Percentiles rank a stretch among this genome's conserved stretches.
Conservation (phyloP, 1,139 yeast genomes). For the Hansenula lynferdii region DNA sequence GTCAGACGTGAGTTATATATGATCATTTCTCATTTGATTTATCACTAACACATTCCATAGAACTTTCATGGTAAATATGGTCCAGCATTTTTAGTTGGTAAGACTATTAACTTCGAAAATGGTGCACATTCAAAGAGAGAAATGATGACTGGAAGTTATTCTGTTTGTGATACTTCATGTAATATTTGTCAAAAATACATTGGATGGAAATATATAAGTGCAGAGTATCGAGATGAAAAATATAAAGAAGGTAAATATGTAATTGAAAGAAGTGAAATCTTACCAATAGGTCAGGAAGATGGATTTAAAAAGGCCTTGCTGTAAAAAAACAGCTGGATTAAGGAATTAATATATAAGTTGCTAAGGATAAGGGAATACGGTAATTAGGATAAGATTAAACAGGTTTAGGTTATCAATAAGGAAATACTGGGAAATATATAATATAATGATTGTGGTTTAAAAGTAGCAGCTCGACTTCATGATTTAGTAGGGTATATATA, state of each 20-base stretch:
- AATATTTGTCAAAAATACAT: conserved; percentile 55
- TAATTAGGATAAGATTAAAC: no score
- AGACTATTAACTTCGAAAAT: conserved; percentile 31
- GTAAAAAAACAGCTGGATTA: no score
- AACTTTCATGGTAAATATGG: conserved; percentile 36
- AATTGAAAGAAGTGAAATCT: conserved; percentile 41
- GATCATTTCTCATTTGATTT: no score
- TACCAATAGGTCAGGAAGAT: background rate
- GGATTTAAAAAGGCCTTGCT: background rate
- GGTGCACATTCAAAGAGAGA: conserved; percentile 30
- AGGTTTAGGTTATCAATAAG: no score
- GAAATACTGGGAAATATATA: no score
- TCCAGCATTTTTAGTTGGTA: conserved; percentile 32
- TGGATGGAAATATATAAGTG: conserved; percentile 77
- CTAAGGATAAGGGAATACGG: no score
- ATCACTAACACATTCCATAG: conserved; percentile 12
- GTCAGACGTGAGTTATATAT: conserved; percentile 12
- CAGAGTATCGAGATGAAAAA: conserved; percentile 48
- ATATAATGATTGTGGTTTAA: no score
- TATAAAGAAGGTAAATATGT: conserved; percentile 81
- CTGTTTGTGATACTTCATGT: conserved; percentile 61
- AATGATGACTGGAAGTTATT: conserved; percentile 72
- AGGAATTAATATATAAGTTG: no score
- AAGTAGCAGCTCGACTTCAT: no score
- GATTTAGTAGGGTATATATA: no score